Evolutionary conservation across 306 rosid genomes (phyloP).

Genomic region (Cercis canadensis): DNA sequence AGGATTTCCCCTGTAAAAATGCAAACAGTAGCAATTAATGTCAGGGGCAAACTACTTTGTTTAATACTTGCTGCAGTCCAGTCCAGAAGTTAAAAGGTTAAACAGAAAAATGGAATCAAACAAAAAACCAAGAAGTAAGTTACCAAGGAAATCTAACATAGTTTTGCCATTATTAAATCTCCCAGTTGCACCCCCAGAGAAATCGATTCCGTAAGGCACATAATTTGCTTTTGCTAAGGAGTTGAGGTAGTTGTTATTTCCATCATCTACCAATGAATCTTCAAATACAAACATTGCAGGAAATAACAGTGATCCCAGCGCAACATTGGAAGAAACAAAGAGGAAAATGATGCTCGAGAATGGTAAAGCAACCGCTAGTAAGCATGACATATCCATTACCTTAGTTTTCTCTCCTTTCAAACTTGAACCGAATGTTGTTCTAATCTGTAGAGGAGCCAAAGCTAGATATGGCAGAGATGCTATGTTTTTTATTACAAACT

Average conservation of each 20-base stretch:
- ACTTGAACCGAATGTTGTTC: not conserved
- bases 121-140: not conserved
- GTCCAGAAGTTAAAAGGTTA: not conserved
- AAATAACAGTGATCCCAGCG: constrained; percentile 10
- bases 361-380: constrained; percentile 3
- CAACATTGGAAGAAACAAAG: not conserved
- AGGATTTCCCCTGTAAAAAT: constrained; percentile 39
- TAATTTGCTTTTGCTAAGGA: constrained; percentile 45
- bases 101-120: not conserved
- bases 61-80: not conserved
- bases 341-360: constrained; percentile 37
- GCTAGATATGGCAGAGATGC: not conserved
- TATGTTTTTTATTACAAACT: not conserved
- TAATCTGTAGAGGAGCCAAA: constrained; percentile 1
- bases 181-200: constrained; percentile 40
- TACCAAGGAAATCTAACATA: constrained; percentile 43
- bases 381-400: constrained; percentile 16
- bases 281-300: constrained; percentile 54
- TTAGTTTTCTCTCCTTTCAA: not conserved
- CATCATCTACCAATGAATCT: constrained; percentile 48
- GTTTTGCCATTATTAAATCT: constrained; percentile 50
- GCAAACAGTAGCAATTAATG: not conserved
- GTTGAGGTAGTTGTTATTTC: constrained; percentile 43
- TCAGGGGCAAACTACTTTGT: constrained; percentile 1
- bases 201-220: constrained; percentile 47